Percentiles rank a stretch among this genome's conserved stretches.
Conservation (phyloP, 371 early-diverging fungal genomes). For the Dipsacomyces acuminosporus region DNA sequence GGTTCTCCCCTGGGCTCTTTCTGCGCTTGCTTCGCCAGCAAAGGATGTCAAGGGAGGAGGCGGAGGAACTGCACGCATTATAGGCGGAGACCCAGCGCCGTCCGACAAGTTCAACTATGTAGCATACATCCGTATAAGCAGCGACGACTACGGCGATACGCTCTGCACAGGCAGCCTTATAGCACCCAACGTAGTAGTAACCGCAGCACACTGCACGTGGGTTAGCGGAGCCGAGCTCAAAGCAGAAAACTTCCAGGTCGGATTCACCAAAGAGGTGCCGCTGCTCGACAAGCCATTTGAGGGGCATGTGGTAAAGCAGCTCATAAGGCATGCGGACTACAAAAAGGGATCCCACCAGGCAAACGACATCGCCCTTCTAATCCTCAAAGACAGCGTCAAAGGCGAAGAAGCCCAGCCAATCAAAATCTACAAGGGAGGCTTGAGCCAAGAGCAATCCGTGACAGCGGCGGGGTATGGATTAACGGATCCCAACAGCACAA, state of each 20-base stretch:
- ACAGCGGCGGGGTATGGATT: conserved; percentile 48
- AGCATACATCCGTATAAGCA: no score
- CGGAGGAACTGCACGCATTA: no score
- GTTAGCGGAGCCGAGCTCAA: neutral
- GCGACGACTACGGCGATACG: neutral
- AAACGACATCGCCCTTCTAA: conserved; percentile 42
- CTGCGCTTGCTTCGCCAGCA: no score
- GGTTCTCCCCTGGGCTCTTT: no score
- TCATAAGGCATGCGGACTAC: conserved; percentile 20
- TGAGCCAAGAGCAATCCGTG: conserved; percentile 2
- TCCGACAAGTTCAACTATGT: no score
- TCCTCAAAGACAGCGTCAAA: conserved; percentile 11
- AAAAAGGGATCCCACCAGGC: neutral
- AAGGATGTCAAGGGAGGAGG: no score
- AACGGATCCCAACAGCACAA: conserved; percentile 6
- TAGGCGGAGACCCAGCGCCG: no score
- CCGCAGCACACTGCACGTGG: conserved; percentile 41
- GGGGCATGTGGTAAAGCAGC: conserved; percentile 12
- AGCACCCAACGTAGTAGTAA: conserved; percentile 38
- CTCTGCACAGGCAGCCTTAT: conserved; percentile 44
- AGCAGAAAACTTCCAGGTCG: conserved; percentile 4
- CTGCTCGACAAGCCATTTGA: neutral
- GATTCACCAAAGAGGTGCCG: conserved; percentile 12
- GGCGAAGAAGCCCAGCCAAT: conserved; percentile 11
- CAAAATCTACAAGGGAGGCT: conserved; percentile 22